These are phyloP conservation scores for Pleurotus cornucopiae DNA, from an alignment of 768 basidiomycete species.

Conservation along the genomic window DNA sequence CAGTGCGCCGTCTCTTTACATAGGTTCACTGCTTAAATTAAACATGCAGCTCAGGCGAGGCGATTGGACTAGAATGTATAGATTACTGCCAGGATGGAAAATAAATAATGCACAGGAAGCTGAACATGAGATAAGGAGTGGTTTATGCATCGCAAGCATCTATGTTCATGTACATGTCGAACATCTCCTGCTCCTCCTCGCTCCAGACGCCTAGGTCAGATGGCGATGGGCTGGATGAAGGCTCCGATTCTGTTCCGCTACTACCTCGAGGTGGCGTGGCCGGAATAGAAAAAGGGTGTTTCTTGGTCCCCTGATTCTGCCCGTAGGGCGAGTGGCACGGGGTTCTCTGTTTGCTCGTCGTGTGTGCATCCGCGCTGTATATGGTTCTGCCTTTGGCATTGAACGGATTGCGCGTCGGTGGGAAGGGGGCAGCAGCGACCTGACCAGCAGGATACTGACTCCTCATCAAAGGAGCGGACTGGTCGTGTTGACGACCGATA, in stretches of 20 bases:
- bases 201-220: not conserved
- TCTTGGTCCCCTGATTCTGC: not conserved
- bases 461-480: no score
- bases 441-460: no score
- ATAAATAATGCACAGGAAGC: not conserved
- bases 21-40: not conserved
- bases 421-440: no score
- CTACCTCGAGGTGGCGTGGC: no score
- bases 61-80: not conserved
- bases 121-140: not conserved
- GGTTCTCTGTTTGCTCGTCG: not conserved
- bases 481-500: not conserved
- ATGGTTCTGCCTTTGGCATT: constrained; percentile 1
- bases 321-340: not conserved
- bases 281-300: not conserved
- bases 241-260: no score
- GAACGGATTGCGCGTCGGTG: not conserved
- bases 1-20: not conserved
- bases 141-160: constrained; percentile 10
- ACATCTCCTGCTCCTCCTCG: constrained; percentile 27
- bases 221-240: not conserved
- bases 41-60: constrained; percentile 5
- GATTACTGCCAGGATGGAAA: not conserved
- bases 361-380: not conserved
- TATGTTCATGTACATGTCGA: constrained; percentile 35